Evolutionary conservation across 805 yeast species (phyloP).

Genomic region (Priceomyces fermenticarens): DNA sequence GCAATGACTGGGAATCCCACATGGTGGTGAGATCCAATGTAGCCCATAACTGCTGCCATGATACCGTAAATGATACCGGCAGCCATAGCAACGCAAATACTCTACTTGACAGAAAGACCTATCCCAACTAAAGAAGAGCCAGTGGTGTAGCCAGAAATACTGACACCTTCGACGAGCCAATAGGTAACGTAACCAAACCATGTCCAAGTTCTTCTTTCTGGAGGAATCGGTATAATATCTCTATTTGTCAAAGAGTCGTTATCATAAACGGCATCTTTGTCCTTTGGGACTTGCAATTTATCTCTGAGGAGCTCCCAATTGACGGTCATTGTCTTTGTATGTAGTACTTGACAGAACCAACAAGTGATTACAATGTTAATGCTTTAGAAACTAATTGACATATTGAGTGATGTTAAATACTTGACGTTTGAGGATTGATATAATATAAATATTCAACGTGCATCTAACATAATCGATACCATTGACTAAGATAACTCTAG

Average conservation of each 20-base stretch:
- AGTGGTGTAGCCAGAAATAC: slow-evolving; percentile 8
- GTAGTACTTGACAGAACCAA: too few species aligned
- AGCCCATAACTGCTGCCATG: slow-evolving; percentile 7
- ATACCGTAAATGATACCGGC: slow-evolving; percentile 23
- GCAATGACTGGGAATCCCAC: slow-evolving; percentile 37
- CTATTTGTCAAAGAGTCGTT: slow-evolving; percentile 31
- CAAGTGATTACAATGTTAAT: too few species aligned
- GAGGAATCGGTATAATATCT: slow-evolving; percentile 38
- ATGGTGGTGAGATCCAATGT: slow-evolving; percentile 29
- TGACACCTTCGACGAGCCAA: slow-evolving; percentile 11
- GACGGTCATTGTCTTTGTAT: too few species aligned
- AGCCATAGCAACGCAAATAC: slow-evolving; percentile 18
- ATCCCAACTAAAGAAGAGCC: slow-evolving; percentile 6
- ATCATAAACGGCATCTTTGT: slow-evolving; percentile 16
- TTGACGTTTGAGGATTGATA: too few species aligned
- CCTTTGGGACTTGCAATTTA: slow-evolving; percentile 19
- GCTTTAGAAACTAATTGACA: too few species aligned
- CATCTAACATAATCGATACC: too few species aligned
- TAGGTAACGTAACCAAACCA: slow-evolving; percentile 11
- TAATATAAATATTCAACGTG: too few species aligned
- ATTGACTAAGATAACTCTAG: too few species aligned
- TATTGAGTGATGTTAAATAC: too few species aligned
- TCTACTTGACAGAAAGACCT: slow-evolving; percentile 20
- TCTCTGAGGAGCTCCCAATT: not conserved
- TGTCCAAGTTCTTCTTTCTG: slow-evolving; percentile 33